Conservation (phyloP, 1,284 basidiomycete species). For the Rhodofomes roseus region DNA sequence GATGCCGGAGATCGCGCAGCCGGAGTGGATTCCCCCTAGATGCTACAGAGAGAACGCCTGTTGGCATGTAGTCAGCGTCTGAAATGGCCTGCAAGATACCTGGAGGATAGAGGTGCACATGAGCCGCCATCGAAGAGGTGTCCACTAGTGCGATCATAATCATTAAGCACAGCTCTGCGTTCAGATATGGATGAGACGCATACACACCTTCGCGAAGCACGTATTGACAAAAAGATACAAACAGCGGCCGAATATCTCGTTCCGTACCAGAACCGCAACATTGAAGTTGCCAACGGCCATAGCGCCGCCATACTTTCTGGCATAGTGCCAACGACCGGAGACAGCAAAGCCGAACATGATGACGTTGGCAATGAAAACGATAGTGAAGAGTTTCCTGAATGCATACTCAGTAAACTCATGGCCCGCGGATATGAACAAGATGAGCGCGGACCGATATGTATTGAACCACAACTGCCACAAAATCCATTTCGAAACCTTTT, state of each 20-base stretch:
- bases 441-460: constrained; percentile 49
- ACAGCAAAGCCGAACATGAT: constrained; percentile 57
- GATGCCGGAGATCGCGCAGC: constrained; percentile 65
- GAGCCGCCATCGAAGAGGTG: constrained; percentile 66
- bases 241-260: constrained; percentile 54
- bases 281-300: constrained; percentile 55
- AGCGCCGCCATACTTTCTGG: constrained; percentile 53
- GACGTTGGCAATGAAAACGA: constrained; percentile 55
- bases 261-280: constrained; percentile 50
- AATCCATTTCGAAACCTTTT: constrained; percentile 54
- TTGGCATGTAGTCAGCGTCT: not conserved
- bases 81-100: constrained; percentile 28
- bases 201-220: constrained; percentile 54
- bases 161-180: constrained; percentile 2
- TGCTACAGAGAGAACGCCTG: constrained; percentile 37
- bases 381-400: constrained; percentile 63
- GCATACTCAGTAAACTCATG: not conserved
- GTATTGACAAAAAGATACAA: constrained; percentile 50
- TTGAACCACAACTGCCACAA: constrained; percentile 65
- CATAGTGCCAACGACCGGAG: constrained; percentile 62
- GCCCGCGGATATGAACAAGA: not conserved
- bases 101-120: constrained; percentile 69
- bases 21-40: constrained; percentile 73
- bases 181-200: not conserved
- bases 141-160: constrained; percentile 43